Evolutionary conservation across 176 grass and related monocot genomes (phyloP).

Genomic region (Microstegium vimineum): DNA sequence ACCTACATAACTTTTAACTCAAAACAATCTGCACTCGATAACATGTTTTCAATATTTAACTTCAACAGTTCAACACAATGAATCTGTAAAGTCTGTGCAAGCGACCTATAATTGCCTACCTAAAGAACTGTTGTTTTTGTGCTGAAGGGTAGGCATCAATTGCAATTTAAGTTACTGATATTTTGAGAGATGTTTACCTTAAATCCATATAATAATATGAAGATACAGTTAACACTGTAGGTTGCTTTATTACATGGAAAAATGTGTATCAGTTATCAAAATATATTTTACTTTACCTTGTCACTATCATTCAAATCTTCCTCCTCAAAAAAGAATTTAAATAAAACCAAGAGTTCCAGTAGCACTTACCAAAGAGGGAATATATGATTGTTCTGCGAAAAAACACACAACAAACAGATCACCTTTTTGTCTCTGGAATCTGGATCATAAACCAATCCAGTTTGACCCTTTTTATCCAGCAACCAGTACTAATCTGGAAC

Average conservation of each 20-base stretch:
- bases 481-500: not conserved
- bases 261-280: not conserved
- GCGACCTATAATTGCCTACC: not conserved
- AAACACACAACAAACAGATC: constrained; percentile 1
- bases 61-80: no score
- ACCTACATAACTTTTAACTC: not conserved
- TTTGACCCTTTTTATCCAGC: not conserved
- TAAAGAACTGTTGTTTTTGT: not conserved
- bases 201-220: not conserved
- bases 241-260: not conserved
- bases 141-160: not conserved
- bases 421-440: not conserved
- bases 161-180: not conserved
- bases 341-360: not conserved
- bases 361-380: not conserved
- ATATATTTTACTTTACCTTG: constrained; percentile 2
- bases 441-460: constrained; percentile 6
- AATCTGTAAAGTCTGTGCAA: not conserved
- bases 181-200: not conserved
- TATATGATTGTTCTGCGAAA: not conserved
- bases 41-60: no score
- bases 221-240: not conserved
- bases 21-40: no score
- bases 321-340: not conserved
- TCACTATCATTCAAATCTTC: not conserved